Conservation (phyloP, 108 stramenopile species). For the Skeletonema tropicum region DNA sequence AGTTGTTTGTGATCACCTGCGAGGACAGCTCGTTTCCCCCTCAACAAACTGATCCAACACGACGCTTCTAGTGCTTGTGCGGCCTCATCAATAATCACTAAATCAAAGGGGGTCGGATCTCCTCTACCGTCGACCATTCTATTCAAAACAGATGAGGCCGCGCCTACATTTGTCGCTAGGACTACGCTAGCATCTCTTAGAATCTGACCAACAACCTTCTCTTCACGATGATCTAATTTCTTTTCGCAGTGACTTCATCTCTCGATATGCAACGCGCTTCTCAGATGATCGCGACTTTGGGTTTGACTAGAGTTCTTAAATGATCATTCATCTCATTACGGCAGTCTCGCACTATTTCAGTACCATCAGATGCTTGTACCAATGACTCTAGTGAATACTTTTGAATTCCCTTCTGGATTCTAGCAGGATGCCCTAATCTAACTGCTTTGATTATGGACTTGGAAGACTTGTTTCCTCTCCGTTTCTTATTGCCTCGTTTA, state of each 20-base stretch:
- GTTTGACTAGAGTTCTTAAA: conserved; percentile 57
- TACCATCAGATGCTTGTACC: conserved; percentile 91
- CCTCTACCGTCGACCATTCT: conserved; percentile 57
- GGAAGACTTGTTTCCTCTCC: conserved; percentile 25
- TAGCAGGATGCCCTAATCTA: conserved; percentile 95
- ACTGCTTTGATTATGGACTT: conserved; percentile 70
- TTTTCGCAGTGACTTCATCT: conserved; percentile 75
- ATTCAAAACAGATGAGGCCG: conserved; percentile 56
- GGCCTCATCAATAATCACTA: conserved; percentile 99
- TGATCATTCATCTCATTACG: conserved; percentile 78
- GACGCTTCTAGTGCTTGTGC: conserved; percentile 96
- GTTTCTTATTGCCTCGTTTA: conserved; percentile 8
- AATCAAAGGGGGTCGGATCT: conserved; percentile 83
- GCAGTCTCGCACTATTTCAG: conserved; percentile 92
- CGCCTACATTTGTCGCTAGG: conserved; percentile 90
- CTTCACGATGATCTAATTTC: conserved; percentile 92
- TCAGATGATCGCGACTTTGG: conserved; percentile 46
- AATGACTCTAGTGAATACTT: conserved; percentile 91
- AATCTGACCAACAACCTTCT: conserved; percentile 84
- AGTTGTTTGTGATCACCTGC: conserved; percentile 95
- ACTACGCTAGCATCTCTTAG: conserved; percentile 83
- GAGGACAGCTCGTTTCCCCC: not conserved
- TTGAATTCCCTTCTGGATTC: conserved; percentile 80
- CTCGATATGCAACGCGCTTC: conserved; percentile 68
- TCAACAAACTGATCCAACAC: conserved; percentile 73